Conservation (phyloP, 106 monocot genomes). For the Dioscorea zingiberensis region DNA sequence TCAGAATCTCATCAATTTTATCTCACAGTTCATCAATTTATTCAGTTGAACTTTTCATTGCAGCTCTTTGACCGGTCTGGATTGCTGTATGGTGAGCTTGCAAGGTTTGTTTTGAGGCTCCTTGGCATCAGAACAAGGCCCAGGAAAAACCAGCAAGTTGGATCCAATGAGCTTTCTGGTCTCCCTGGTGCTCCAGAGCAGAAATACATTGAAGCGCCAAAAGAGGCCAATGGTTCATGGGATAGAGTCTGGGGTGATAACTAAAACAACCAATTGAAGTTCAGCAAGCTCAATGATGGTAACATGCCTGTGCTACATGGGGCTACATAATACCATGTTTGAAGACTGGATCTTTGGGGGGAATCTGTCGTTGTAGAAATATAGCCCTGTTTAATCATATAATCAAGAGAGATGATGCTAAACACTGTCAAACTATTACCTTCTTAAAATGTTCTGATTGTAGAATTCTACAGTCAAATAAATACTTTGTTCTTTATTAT, state of each 20-base stretch:
- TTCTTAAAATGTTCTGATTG: no score
- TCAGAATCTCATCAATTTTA: neutral
- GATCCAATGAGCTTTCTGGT: conserved; percentile 19
- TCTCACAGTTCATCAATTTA: neutral
- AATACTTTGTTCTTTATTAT: no score
- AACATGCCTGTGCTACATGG: no score
- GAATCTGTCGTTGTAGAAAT: no score
- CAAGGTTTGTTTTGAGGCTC: conserved; percentile 70
- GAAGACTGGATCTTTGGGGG: no score
- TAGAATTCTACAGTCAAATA: no score
- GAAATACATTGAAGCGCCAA: conserved; percentile 48
- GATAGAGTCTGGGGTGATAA: conserved; percentile 73
- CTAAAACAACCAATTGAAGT: no score
- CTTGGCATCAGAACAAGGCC: conserved; percentile 63
- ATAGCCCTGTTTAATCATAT: no score
- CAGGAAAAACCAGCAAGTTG: conserved; percentile 25
- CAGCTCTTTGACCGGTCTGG: conserved; percentile 96
- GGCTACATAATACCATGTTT: no score
- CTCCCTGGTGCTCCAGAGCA: conserved; percentile 19
- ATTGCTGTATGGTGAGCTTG: conserved; percentile 88
- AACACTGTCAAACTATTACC: no score
- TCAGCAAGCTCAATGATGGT: no score
- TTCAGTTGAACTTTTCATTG: neutral
- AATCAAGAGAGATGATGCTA: no score
- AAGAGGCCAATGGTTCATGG: conserved; percentile 43